Conservation (phyloP, 805 yeast genomes). For the Scheffersomyces stipitis region DNA sequence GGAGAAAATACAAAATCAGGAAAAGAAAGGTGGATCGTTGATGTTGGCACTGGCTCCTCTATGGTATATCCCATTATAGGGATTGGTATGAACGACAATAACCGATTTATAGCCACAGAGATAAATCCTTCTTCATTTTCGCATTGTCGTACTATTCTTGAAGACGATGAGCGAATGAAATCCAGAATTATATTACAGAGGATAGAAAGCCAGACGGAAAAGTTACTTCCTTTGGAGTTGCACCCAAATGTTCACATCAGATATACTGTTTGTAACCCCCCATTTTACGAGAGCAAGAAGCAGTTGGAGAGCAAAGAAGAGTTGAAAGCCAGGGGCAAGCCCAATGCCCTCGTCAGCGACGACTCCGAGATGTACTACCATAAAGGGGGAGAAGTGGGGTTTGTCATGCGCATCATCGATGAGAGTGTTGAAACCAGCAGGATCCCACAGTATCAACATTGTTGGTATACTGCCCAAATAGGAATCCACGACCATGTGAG, state of each 20-base stretch:
- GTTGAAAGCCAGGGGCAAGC: slow-evolving; percentile 5
- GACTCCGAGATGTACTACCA: slow-evolving; percentile 10
- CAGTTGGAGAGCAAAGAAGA: slow-evolving; percentile 7
- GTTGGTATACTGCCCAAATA: slow-evolving; percentile 20
- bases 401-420: slow-evolving; percentile 11
- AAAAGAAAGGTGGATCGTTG: slow-evolving; percentile 8
- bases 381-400: slow-evolving; percentile 18
- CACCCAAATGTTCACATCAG: neutral
- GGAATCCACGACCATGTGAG: slow-evolving; percentile 15
- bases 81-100: neutral
- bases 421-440: slow-evolving; percentile 6
- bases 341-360: slow-evolving; percentile 7
- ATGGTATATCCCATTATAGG: slow-evolving; percentile 17
- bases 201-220: neutral
- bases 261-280: slow-evolving; percentile 21
- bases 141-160: slow-evolving; percentile 7
- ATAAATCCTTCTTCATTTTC: slow-evolving; percentile 10
- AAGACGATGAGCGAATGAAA: neutral
- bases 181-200: neutral
- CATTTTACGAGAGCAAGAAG: slow-evolving; percentile 12
- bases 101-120: slow-evolving; percentile 15
- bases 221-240: slow-evolving; percentile 2
- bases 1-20: neutral
- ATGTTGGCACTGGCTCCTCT: slow-evolving; percentile 22
- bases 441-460: slow-evolving; percentile 3